phyloP scores from a whole-genome alignment of 106 monocot genomes.

The Acorus gramineus region DNA sequence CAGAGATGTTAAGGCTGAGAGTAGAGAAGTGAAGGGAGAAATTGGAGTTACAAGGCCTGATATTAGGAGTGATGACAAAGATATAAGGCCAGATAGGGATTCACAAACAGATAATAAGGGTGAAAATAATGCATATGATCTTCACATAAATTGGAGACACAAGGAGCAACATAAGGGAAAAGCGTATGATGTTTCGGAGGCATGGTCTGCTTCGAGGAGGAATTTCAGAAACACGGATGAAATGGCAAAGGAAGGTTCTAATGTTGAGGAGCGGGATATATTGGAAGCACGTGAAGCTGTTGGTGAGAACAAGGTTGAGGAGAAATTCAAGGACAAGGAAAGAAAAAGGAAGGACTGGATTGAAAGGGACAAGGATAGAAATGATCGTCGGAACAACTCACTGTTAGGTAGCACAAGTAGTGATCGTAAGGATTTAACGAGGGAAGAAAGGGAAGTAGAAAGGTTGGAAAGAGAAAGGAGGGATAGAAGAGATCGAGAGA shows the following conservation, averaged over 20 bases:
- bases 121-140: slow-evolving; percentile 18
- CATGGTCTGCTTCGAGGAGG: slow-evolving; percentile 36
- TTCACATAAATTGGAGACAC: slow-evolving; percentile 49
- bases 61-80: slow-evolving; percentile 34
- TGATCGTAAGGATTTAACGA: slow-evolving; percentile 35
- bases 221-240: slow-evolving; percentile 29
- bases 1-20: slow-evolving; percentile 49
- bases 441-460: slow-evolving; percentile 51
- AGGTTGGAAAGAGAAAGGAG: slow-evolving; percentile 56
- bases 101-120: slow-evolving; percentile 11
- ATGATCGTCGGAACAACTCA: slow-evolving; percentile 32
- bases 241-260: slow-evolving; percentile 23
- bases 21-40: slow-evolving; percentile 25
- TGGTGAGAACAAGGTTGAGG: slow-evolving; percentile 58
- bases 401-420: slow-evolving; percentile 17
- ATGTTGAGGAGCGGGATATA: slow-evolving; percentile 28
- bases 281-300: slow-evolving; percentile 50
- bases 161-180: slow-evolving; percentile 48
- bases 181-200: slow-evolving; percentile 42
- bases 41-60: slow-evolving; percentile 27
- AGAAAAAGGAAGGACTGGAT: slow-evolving; percentile 53
- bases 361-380: slow-evolving; percentile 57
- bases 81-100: slow-evolving; percentile 24
- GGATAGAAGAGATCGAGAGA: slow-evolving; percentile 40
- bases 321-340: slow-evolving; percentile 63